Conservation (phyloP, 305 asterid species). For the Rubia tinctorum region DNA sequence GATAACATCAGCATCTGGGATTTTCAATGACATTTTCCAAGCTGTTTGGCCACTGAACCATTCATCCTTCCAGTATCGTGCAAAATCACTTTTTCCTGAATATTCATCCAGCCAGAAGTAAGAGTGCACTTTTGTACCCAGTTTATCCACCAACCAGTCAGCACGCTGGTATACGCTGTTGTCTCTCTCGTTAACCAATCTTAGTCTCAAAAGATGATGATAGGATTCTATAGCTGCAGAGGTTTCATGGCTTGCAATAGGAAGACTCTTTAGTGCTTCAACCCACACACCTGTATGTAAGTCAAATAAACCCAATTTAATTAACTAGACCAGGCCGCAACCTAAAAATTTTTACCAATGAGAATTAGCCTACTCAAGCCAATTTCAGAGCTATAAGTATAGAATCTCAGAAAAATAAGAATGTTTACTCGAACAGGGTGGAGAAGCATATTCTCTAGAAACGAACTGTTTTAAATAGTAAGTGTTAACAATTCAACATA, state of each 20-base stretch:
- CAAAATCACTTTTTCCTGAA: constrained; percentile 67
- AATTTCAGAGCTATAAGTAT: background rate
- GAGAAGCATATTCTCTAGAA: background rate
- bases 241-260: constrained; percentile 85
- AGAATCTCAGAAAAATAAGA: background rate
- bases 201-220: constrained; percentile 71
- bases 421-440: background rate
- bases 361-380: background rate
- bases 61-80: constrained; percentile 83
- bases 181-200: constrained; percentile 69
- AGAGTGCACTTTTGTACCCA: constrained; percentile 79
- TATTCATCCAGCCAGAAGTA: constrained; percentile 96
- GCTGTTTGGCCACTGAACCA: constrained; percentile 88
- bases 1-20: constrained; percentile 60
- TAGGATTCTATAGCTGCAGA: constrained; percentile 83
- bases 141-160: constrained; percentile 90
- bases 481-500: constrained; percentile 18
- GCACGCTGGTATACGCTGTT: constrained; percentile 55
- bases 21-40: constrained; percentile 64
- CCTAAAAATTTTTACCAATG: background rate
- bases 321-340: background rate
- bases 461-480: background rate
- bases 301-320: constrained; percentile 23
- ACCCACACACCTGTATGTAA: constrained; percentile 53
- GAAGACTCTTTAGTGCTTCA: constrained; percentile 55